Evolutionary conservation across 163 green algal genomes (phyloP), one percentile per base, ranked within the genome.

Genomic region (Scenedesmus sp.): DNA sequence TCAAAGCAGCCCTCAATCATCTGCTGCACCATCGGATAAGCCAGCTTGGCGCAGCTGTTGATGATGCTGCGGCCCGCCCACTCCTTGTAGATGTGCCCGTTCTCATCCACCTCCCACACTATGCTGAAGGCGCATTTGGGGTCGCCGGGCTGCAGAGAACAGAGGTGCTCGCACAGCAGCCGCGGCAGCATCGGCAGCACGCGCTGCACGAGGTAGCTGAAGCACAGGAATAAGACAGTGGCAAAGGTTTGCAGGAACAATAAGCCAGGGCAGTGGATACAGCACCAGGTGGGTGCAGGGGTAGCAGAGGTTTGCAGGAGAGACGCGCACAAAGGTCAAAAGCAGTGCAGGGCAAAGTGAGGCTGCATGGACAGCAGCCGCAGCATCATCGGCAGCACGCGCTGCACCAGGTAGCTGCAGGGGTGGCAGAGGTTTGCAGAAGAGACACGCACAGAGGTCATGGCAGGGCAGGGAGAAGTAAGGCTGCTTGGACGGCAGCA

Each of bases 121-220:
- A 99, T 96, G 20, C 95, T 98, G 94, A 99, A 99, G 4, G 98
- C 95, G 7, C 99, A 96, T 10, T 98, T 94, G 59, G 99, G 98
- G 84, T 99, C 97, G 66, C 95, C 96, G 15, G 94, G 95, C 12
- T 96, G 95, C 16, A 98, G 92, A 12, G 92, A 96, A 92, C 95
- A 96, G 57, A 96, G 95, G 90, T 96, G 86, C 93, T 95, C 93
- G 77, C 94, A 97, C 90, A 99, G 96, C 83, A 98, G 94, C 18
- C 96, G 95, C 12, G 98, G 98, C 82, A 99, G 95, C 98, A 99
- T 99, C 84, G 98, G 98, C n/a, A 99, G 94, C 4, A 99, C 98
- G 2, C 93, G 89, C 90, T 99, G 95, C 57, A n/a, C n/a, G n/a
- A n/a, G n/a, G n/a, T n/a, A n/a, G n/a, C n/a, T n/a, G n/a, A n/a